Evolutionary conservation across 768 basidiomycete genomes (phyloP), one percentile per base, ranked within the genome.

Genomic region (Russula sp.): DNA sequence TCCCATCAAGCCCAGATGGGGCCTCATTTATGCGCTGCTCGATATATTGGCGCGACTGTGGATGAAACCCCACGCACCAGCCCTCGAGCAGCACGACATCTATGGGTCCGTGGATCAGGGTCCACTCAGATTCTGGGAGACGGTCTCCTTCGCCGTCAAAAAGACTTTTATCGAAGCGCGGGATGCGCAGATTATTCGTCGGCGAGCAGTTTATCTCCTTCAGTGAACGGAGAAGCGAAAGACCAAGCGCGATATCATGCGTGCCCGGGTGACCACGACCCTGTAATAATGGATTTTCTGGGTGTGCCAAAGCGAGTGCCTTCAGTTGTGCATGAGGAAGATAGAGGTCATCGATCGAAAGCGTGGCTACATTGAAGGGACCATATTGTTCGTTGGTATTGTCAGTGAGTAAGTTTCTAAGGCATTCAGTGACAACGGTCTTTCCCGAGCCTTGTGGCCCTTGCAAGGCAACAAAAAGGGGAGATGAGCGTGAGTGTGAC

Each of bases 381-480:
- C 75, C 71, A 61, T 83, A 73, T 3, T 82, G 84, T 5, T 78
- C 69, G 27, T 74, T 72, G 10, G 20, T 27, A 51, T 13, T 42
- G 3, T 39, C 20, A 27, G 76, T 55, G n/a, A 75, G 70, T 11
- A 57, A 50, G 11, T 70, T 64, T 69, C 80, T 72, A 34, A 95
- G 77, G 34, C 78, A 80, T 6, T 79, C 78, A 5, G 90, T 85
- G 32, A 93, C 78, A 71, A 82, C 92, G 0, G 94, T 88, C 77
- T 98, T 98, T 39, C 95, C 94, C 57, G 89, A 90, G 11, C 95
- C 95, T 74, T 98, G 95, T 0, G 95, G 94, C 0, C 95, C 95
- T 75, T 97, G 95, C 16, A 97, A 71, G 2, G 86, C 94, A 13
- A 95, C 84, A 64, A 97, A 88, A 16, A 97, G 77, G 3, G 95